A percentile compares a stretch with the other conserved stretches of the same genome.
Conservation (phyloP, 1,284 basidiomycete species). For the Melampsora larici-populina region DNA sequence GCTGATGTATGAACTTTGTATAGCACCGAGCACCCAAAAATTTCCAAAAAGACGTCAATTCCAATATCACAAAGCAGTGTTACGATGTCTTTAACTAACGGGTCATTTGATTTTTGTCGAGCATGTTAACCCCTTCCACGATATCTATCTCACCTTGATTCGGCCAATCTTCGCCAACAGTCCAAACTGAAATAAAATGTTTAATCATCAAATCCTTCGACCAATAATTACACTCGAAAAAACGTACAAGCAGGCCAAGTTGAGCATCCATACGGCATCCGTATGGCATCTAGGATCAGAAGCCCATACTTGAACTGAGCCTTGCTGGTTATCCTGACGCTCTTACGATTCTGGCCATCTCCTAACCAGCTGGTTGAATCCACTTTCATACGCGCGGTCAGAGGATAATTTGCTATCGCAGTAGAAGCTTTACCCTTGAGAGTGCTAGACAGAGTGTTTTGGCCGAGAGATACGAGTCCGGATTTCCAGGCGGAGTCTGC, state of each 20-base stretch:
- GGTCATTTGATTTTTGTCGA: conserved; percentile 64
- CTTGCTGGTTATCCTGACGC: conserved; percentile 69
- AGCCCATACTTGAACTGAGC: conserved; percentile 67
- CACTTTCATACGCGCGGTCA: conserved; percentile 39
- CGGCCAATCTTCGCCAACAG: conserved; percentile 68
- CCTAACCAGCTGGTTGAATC: conserved; percentile 31
- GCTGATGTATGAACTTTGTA: conserved; percentile 61
- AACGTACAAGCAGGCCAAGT: conserved; percentile 69
- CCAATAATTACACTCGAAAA: not conserved
- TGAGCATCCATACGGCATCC: conserved; percentile 74
- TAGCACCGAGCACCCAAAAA: no score
- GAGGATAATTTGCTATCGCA: not conserved
- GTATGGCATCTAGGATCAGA: conserved; percentile 71
- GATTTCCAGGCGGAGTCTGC: conserved; percentile 33
- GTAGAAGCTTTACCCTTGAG: not conserved
- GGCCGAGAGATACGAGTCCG: conserved; percentile 24
- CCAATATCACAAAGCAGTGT: no score
- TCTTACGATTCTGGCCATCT: conserved; percentile 48
- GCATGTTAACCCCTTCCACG: conserved; percentile 59
- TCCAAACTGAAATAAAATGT: conserved; percentile 53
- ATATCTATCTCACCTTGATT: conserved; percentile 69
- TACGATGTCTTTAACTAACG: conserved; percentile 44
- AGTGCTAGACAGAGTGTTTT: conserved; percentile 11
- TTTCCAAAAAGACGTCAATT: no score
- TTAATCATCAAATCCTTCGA: not conserved